These are phyloP conservation scores for Exophiala dermatitidis DNA, from an alignment of 2,329 filamentous ascomycete genomes.

Conservation along the genomic window DNA sequence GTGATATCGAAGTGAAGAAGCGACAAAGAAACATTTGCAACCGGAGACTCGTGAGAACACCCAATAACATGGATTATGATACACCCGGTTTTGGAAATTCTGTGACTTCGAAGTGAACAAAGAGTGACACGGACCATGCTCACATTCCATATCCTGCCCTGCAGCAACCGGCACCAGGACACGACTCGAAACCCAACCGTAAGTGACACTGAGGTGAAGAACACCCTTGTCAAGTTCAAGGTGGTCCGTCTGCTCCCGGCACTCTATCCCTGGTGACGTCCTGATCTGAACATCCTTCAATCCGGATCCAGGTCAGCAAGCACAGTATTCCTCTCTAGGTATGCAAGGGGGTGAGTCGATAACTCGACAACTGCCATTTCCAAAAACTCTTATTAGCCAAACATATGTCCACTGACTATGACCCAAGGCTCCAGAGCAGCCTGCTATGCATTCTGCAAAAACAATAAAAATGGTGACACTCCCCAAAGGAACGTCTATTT, in stretches of 20 bases:
- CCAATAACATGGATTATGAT: neutral
- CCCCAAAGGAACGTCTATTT: neutral
- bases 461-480: neutral
- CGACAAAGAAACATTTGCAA: slow-evolving; percentile 2
- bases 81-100: slow-evolving; percentile 1
- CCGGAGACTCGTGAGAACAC: neutral
- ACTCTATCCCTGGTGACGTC: neutral
- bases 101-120: neutral
- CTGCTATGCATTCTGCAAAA: slow-evolving; percentile 2
- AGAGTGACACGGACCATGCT: slow-evolving; percentile 1
- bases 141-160: neutral
- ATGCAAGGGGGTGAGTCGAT: neutral
- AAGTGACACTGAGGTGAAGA: neutral
- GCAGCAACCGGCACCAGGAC: neutral
- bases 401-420: neutral
- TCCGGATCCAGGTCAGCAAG: neutral
- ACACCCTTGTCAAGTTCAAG: too few species aligned
- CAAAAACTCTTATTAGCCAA: too few species aligned
- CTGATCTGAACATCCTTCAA: neutral
- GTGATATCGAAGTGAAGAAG: neutral
- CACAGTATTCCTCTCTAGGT: neutral
- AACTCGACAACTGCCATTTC: too few species aligned
- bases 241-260: too few species aligned
- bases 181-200: too few species aligned
- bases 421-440: neutral